Base-by-base conservation (phyloP, 2,329 filamentous ascomycete genomes). In the Alternaria burnsii region DNA sequence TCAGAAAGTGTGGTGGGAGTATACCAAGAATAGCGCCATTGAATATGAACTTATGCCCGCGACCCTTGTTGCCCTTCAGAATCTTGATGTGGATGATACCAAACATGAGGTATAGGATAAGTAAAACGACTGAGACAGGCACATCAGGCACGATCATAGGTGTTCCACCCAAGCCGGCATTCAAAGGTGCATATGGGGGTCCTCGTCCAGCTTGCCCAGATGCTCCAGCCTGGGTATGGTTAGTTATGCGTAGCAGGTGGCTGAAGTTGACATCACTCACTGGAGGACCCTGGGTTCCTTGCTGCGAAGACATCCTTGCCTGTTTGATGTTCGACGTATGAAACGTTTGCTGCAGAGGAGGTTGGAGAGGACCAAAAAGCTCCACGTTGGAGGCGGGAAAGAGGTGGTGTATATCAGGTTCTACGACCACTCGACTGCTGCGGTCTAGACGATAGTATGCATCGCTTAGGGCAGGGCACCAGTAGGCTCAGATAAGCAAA, bases 21-120 rank as follows among this genome's bases (percentile, higher is more conserved):
- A 16, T 69, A 79, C 78, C 81, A 46, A 82, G 78, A 30, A 83
- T 63, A 26, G 80, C 71, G 46, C 71, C 74, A 59, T 77, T 80
- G 55, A 82, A 76, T 9, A 81, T 62, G 59, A 84, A 84, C 43
- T 81, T 81, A 62, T 83, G 81, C 12, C 73, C 76, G 51, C 72
- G 69, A 11, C 63, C 62, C 40, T 73, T 75, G 65, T 83, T 82
- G 24, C 63, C 65, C 57, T 79, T 77, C 38, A 82, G 73, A 18
- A 81, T 79, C 16, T 68, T 72, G 66, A 82, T 78, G 65, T 83
- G 79, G 9, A 74, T 69, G 8, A 75, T 62, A n/a, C 77, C 81
- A 36, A 76, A 76, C 24, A 72, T 47, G 20, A 82, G 65, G 65
- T 80, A 84, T 22, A 83, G 68, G 11, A 75, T 53, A 2, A 83